Evolutionary conservation across 306 rosid species (phyloP).

Genomic region (Acacia crassicarpa): DNA sequence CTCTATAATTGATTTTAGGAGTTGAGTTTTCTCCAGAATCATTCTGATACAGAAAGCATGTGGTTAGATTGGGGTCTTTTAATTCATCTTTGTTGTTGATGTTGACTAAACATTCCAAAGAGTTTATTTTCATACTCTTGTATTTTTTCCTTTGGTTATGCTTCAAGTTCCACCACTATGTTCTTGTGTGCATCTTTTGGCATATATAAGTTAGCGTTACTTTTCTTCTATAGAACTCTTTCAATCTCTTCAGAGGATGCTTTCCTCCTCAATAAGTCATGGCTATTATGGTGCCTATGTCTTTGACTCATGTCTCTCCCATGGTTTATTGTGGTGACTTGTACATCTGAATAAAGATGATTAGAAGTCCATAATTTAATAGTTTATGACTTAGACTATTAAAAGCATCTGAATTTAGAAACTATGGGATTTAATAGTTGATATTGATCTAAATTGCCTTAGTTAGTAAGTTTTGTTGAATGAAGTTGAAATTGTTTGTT

Average conservation of each 20-base stretch:
- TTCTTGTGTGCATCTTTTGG: constrained; percentile 18
- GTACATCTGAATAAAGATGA: background rate
- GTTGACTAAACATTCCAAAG: background rate
- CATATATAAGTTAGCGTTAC: background rate
- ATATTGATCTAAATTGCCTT: no score
- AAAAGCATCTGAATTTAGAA: no score
- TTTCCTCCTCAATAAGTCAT: background rate
- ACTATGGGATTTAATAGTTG: no score
- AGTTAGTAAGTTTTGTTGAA: no score
- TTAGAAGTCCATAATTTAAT: no score
- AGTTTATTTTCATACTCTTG: background rate
- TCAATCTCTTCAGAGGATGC: background rate
- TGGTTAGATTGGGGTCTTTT: background rate
- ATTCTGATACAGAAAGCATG: background rate
- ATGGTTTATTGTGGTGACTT: constrained; percentile 16
- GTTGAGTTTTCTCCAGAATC: background rate
- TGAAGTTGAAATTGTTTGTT: no score
- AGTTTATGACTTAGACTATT: no score
- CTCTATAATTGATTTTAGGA: constrained; percentile 4
- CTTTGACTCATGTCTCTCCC: background rate
- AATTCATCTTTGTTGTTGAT: background rate
- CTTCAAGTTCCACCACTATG: constrained; percentile 2
- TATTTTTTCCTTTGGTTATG: background rate
- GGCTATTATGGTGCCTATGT: background rate
- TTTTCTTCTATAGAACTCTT: constrained; percentile 17